Conservation (phyloP, 2,329 filamentous ascomycete species). For the Neurospora sp. region DNA sequence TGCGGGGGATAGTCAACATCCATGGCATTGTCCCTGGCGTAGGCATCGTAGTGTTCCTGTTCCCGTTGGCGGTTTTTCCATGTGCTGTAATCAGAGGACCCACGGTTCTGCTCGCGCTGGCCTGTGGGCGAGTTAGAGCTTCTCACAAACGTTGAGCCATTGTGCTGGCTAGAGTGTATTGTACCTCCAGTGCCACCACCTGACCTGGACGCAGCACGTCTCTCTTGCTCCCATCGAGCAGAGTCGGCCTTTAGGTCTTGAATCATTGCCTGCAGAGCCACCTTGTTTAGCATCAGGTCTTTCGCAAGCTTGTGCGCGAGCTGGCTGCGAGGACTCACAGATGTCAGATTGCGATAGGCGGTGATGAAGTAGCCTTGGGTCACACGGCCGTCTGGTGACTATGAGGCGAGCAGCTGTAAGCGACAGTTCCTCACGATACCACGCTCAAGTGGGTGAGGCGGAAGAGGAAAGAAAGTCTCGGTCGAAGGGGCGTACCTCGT, state of each 20-base stretch:
- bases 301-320: not conserved
- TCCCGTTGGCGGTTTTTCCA: slow-evolving; percentile 18
- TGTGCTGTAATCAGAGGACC: slow-evolving; percentile 22
- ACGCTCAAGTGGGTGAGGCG: slow-evolving; percentile 1
- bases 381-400: slow-evolving; percentile 45
- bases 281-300: not conserved
- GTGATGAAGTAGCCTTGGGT: slow-evolving; percentile 68
- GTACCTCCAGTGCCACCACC: slow-evolving; percentile 43
- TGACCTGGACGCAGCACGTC: slow-evolving; percentile 42
- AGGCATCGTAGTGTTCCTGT: slow-evolving; percentile 10
- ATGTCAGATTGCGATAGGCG: slow-evolving; percentile 68
- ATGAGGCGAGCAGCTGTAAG: slow-evolving; percentile 4
- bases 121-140: slow-evolving; percentile 50
- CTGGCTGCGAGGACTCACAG: slow-evolving; percentile 41
- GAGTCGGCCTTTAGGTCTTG: slow-evolving; percentile 53
- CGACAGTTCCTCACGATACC: not conserved
- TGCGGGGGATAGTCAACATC: slow-evolving; percentile 15
- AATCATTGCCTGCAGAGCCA: slow-evolving; percentile 45
- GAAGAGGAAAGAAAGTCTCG: slow-evolving; percentile 9
- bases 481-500: slow-evolving; percentile 46
- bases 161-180: slow-evolving; percentile 40
- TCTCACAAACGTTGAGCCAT: slow-evolving; percentile 34
- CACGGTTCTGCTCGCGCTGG: slow-evolving; percentile 23
- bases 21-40: slow-evolving; percentile 12
- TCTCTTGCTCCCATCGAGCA: slow-evolving; percentile 50